Evolutionary conservation across 768 basidiomycete genomes (phyloP), one percentile per base, ranked within the genome.

Genomic region (Butyriboletus loyo): DNA sequence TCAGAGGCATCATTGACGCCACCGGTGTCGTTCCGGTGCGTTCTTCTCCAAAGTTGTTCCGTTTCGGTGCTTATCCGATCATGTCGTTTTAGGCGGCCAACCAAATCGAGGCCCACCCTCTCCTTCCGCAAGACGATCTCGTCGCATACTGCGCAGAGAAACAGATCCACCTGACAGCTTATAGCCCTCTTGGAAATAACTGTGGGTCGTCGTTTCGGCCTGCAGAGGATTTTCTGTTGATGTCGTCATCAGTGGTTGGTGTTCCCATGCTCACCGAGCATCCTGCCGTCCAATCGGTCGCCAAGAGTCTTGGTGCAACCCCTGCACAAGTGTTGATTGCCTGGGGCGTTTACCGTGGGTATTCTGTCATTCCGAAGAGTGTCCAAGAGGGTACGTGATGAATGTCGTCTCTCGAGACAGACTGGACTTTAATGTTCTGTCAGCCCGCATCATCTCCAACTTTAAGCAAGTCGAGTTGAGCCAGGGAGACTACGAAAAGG

Each of bases 41-140:
- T 66, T 14, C 39, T 41, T 21, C 14, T 17, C 25, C 31, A 8
- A 8, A 21, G 2, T 11, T 51, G 14, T 15, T 39, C 13, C 50
- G 28, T 7, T 19, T 40, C 14, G 42, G 24, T 46, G 19, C 43
- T 61, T 22, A 55, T 24, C 41, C 9, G 31, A 34, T 44, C 9
- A 8, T 21, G 22, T 40, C 24, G 41, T 42, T 19, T 22, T 49
- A 84, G 82, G 71, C 75, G 21, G 84, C 73, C 27, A 92, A 94
- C 72, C 92, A 95, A 72, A 73, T 93, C 58, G 90, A 92, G 68
- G 82, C 84, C 21, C 92, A 94, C 76, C 89, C 91, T 14, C 77
- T 84, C 46, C 79, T 89, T 52, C 86, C 80, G 10, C 90, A 93
- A 63, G 80, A 85, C 45, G 84, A 89, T 14, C 80, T 92, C 48